These are phyloP conservation scores for Catharanthus roseus DNA, from an alignment of 257 asterid genomes.

Conservation along the genomic window DNA sequence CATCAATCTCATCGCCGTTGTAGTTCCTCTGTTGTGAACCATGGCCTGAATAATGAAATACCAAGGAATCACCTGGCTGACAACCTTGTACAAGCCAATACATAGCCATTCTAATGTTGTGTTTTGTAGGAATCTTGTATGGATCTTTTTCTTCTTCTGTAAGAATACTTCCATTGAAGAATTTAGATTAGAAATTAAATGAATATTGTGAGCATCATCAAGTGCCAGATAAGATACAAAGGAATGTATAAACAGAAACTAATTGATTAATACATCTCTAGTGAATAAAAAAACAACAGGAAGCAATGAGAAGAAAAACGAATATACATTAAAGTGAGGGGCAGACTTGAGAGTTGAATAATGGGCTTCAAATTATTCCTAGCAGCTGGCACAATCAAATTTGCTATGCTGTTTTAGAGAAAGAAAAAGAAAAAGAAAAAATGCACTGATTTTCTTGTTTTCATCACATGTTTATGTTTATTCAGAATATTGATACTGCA, in stretches of 20 bases:
- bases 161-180: conserved; percentile 22
- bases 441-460: neutral
- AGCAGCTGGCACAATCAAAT: neutral
- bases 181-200: conserved; percentile 16
- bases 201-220: neutral
- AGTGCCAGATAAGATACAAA: neutral
- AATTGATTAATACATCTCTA: too few species aligned
- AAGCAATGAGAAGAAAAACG: neutral
- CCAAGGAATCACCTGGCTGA: conserved; percentile 89
- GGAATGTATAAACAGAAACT: neutral
- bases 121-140: conserved; percentile 68
- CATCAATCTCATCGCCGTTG: conserved; percentile 89
- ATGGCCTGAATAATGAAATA: conserved; percentile 90
- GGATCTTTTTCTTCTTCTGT: conserved; percentile 92
- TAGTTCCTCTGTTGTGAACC: conserved; percentile 82
- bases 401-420: neutral
- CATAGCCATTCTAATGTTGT: conserved; percentile 92
- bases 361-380: neutral
- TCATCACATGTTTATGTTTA: neutral
- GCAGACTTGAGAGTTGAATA: neutral
- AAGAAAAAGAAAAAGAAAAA: neutral
- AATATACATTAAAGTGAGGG: neutral
- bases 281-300: neutral
- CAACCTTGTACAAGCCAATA: conserved; percentile 84
- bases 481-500: neutral